These are phyloP conservation scores for Ceratobasidium sp. DNA, from an alignment of 1,284 basidiomycete genomes.

Conservation along the genomic window DNA sequence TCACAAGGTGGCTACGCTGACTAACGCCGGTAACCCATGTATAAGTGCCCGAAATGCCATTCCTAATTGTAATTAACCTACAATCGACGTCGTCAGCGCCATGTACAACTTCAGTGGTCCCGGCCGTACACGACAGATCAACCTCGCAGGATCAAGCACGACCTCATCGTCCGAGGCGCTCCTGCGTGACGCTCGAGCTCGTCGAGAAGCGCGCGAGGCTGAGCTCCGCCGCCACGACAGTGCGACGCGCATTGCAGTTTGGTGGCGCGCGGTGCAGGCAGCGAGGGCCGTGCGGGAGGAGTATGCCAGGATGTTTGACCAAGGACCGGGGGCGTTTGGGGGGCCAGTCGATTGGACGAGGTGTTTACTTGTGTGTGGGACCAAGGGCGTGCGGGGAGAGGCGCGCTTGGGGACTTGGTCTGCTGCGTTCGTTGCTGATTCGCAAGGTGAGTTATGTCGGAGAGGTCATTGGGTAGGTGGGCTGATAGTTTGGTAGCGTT, in stretches of 20 bases:
- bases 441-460: conserved; percentile 60
- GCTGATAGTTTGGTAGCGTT: conserved; percentile 58
- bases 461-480: background rate
- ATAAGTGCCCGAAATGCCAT: conserved; percentile 37
- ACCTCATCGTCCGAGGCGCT: conserved; percentile 68
- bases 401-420: conserved; percentile 67
- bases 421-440: conserved; percentile 57
- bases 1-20: background rate
- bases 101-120: conserved; percentile 55
- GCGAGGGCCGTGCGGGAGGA: conserved; percentile 60
- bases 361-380: conserved; percentile 46
- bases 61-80: conserved; percentile 12
- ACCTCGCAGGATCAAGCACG: conserved; percentile 74
- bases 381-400: conserved; percentile 50
- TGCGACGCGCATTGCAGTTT: conserved; percentile 74
- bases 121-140: conserved; percentile 72
- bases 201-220: conserved; percentile 70
- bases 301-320: conserved; percentile 64
- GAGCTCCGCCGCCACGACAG: conserved; percentile 68
- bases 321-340: conserved; percentile 50
- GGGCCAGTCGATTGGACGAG: conserved; percentile 46
- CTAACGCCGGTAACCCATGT: background rate
- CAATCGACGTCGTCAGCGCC: conserved; percentile 1
- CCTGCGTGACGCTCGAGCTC: conserved; percentile 70
- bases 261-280: conserved; percentile 70